Evolutionary conservation across 257 asterid species (phyloP).

Genomic region (Paraleonurus japonicus): DNA sequence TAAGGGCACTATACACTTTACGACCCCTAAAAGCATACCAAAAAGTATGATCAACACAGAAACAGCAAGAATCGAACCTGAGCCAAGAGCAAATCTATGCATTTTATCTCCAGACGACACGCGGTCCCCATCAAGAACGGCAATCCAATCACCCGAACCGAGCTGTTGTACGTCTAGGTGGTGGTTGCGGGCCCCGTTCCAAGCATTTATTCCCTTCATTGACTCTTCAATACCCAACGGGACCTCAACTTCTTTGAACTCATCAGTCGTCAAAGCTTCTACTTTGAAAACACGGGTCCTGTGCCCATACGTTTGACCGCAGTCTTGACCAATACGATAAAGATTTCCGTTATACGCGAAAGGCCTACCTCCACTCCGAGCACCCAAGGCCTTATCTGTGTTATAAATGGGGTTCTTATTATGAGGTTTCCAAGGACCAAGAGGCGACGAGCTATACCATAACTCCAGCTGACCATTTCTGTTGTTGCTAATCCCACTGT

Average conservation of each 20-base stretch:
- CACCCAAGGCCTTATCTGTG: slow-evolving; percentile 69
- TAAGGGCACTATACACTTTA: slow-evolving; percentile 67
- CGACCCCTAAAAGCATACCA: slow-evolving; percentile 73
- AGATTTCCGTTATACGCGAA: slow-evolving; percentile 60
- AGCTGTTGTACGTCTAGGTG: slow-evolving; percentile 92
- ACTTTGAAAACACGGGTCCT: slow-evolving; percentile 61
- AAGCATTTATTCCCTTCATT: slow-evolving; percentile 66
- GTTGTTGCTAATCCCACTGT: slow-evolving; percentile 58
- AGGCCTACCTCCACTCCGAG: slow-evolving; percentile 96
- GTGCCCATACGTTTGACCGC: slow-evolving; percentile 74
- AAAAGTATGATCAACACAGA: slow-evolving; percentile 43
- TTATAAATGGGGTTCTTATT: slow-evolving; percentile 76
- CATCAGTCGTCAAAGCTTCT: slow-evolving; percentile 51
- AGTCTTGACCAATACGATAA: slow-evolving; percentile 93
- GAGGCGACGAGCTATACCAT: slow-evolving; percentile 75
- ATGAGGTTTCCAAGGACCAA: slow-evolving; percentile 93
- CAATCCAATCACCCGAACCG: slow-evolving; percentile 81
- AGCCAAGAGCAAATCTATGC: slow-evolving; percentile 66
- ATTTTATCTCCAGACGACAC: slow-evolving; percentile 72
- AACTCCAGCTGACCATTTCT: slow-evolving; percentile 86
- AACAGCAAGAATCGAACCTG: slow-evolving; percentile 53
- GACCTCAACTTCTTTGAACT: slow-evolving; percentile 74
- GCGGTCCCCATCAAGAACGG: slow-evolving; percentile 80
- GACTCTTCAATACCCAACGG: slow-evolving; percentile 54
- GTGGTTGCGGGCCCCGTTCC: slow-evolving; percentile 93